Percentiles rank a stretch among this genome's conserved stretches.
These are phyloP conservation scores for Vinca minor DNA, from an alignment of 257 asterid species.

Conservation along the genomic window DNA sequence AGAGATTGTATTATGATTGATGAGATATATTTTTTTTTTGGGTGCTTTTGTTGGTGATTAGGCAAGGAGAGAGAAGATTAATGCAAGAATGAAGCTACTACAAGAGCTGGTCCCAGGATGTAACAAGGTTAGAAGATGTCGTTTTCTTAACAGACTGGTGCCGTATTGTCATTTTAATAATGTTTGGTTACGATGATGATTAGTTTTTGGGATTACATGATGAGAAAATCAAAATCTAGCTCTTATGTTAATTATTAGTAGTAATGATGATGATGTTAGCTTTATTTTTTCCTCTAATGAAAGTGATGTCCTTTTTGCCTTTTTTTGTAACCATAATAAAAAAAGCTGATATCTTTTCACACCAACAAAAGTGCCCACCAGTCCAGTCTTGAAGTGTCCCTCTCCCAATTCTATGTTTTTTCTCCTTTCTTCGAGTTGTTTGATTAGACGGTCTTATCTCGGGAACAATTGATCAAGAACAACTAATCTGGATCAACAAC, in stretches of 20 bases:
- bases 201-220: constrained; percentile 21
- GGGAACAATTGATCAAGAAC: too few relatives aligned
- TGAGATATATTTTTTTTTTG: not conserved
- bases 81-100: constrained; percentile 87
- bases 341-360: constrained; percentile 47
- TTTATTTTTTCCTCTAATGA: constrained; percentile 21
- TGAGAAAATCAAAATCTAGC: constrained; percentile 9
- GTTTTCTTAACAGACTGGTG: constrained; percentile 20
- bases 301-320: constrained; percentile 42
- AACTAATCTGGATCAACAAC: too few relatives aligned
- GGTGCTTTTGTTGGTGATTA: too few relatives aligned
- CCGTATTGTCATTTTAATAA: constrained; percentile 16
- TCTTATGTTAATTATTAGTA: constrained; percentile 17
- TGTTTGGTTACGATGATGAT: constrained; percentile 17
- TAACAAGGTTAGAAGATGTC: constrained; percentile 66
- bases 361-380: constrained; percentile 41
- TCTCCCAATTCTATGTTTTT: constrained; percentile 40
- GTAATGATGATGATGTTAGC: constrained; percentile 16
- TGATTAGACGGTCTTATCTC: too few relatives aligned
- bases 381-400: constrained; percentile 42
- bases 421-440: too few relatives aligned
- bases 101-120: constrained; percentile 99
- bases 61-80: constrained; percentile 99
- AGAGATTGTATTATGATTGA: constrained; percentile 12
- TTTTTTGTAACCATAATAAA: constrained; percentile 32